Conservation (phyloP, 352 stramenopile genomes). For the Pythium biforme region DNA sequence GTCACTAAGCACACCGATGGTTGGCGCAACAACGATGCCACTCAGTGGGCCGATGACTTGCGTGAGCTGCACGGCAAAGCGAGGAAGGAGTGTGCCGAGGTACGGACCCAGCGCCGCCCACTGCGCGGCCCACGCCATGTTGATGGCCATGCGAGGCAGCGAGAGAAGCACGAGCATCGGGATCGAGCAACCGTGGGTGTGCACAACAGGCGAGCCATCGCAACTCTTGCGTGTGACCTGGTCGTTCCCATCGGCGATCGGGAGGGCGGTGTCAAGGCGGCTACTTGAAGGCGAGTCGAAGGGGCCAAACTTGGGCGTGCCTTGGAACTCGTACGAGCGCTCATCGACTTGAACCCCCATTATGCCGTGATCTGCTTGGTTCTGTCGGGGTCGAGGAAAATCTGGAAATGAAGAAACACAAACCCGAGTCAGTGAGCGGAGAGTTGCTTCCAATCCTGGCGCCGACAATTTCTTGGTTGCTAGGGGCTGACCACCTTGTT, state of each 20-base stretch:
- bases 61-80: conserved; percentile 49
- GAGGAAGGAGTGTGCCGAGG: conserved; percentile 44
- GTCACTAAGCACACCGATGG: conserved; percentile 54
- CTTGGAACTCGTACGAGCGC: conserved; percentile 31
- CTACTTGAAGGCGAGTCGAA: conserved; percentile 28
- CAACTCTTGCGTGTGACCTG: conserved; percentile 11
- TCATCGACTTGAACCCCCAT: conserved; percentile 2
- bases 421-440: not conserved
- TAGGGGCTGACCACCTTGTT: not conserved
- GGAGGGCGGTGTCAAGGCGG: conserved; percentile 6
- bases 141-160: conserved; percentile 52
- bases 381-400: not conserved
- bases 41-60: conserved; percentile 51
- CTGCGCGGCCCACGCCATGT: conserved; percentile 60
- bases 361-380: no score
- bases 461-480: not conserved
- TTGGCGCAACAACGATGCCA: conserved; percentile 48
- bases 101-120: conserved; percentile 60
- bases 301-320: conserved; percentile 43
- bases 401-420: conserved; percentile 1
- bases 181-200: conserved; percentile 37
- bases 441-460: not conserved
- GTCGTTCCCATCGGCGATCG: conserved; percentile 29
- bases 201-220: not conserved
- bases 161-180: conserved; percentile 43